Evolutionary conservation across 2,329 filamentous ascomycete genomes (phyloP).

Genomic region (Colletotrichum acutatum): DNA sequence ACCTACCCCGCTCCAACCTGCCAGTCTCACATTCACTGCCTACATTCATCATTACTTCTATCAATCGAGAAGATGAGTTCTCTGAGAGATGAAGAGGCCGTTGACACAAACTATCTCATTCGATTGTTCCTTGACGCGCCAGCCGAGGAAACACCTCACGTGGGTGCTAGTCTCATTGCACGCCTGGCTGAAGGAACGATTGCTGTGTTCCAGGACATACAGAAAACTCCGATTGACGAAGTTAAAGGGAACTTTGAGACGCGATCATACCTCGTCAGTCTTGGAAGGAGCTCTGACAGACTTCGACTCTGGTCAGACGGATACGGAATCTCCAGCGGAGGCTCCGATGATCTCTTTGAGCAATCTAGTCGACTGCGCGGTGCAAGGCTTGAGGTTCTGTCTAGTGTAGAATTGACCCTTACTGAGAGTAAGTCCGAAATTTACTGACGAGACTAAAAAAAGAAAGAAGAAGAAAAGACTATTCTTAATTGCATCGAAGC

Average conservation of each 20-base stretch:
- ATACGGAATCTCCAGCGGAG: not conserved
- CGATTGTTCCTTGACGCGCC: not conserved
- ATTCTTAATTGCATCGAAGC: not conserved
- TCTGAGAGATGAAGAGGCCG: not conserved
- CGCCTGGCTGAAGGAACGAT: not conserved
- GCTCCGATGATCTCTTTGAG: not conserved
- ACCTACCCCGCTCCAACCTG: not conserved
- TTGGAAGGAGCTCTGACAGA: not conserved
- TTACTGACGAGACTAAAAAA: not conserved
- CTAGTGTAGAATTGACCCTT: not conserved
- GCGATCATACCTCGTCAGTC: not conserved
- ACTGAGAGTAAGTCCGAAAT: not conserved
- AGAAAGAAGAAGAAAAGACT: not conserved
- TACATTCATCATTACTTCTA: too few species aligned
- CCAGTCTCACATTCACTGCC: not conserved
- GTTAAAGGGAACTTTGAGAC: not conserved
- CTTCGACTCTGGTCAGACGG: not conserved
- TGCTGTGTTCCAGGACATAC: not conserved
- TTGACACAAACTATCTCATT: not conserved
- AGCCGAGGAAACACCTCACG: too few species aligned
- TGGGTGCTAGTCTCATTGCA: not conserved
- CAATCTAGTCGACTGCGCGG: not conserved
- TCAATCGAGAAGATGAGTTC: not conserved
- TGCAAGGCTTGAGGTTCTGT: not conserved
- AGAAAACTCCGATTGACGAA: not conserved